phyloP scores from a whole-genome alignment of 441 rosid genomes.

The Mallotus japonicus region DNA sequence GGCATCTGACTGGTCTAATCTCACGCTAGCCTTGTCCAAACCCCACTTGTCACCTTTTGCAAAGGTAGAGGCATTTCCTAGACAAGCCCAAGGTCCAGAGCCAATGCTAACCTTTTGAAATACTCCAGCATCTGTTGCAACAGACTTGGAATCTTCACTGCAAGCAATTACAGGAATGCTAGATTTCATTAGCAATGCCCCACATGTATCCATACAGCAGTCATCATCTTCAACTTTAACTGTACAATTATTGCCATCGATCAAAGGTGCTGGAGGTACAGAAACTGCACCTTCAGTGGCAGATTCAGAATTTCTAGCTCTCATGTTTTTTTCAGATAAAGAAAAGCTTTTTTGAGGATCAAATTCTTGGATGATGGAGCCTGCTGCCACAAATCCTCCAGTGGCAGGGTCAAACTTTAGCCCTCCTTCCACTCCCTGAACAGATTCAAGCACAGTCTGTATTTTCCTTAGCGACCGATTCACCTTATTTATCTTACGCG shows the following conservation, averaged over 20 bases:
- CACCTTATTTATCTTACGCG: conserved; percentile 93
- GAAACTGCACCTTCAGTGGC: conserved; percentile 20
- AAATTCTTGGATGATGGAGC: conserved; percentile 40
- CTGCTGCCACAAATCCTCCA: conserved; percentile 67
- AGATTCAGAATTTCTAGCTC: conserved; percentile 28
- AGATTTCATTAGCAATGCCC: conserved; percentile 29
- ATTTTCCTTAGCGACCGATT: conserved; percentile 77
- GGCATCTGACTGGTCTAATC: conserved; percentile 38
- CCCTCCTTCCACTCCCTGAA: conserved; percentile 89
- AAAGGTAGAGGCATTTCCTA: conserved; percentile 24
- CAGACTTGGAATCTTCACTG: conserved; percentile 35
- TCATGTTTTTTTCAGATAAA: conserved; percentile 29
- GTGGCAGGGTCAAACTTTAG: conserved; percentile 69
- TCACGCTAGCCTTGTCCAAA: conserved; percentile 29
- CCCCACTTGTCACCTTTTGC: conserved; percentile 23
- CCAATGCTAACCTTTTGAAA: conserved; percentile 33
- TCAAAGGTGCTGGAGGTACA: conserved; percentile 21
- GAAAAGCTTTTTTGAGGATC: conserved; percentile 35
- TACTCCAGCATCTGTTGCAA: conserved; percentile 29
- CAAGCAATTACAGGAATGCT: conserved; percentile 24
- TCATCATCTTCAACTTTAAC: conserved; percentile 52
- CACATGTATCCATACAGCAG: conserved; percentile 23
- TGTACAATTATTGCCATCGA: conserved; percentile 33
- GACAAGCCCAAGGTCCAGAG: conserved; percentile 28
- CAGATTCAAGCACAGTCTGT: conserved; percentile 81